A percentile compares a stretch with the other conserved stretches of the same genome.
phyloP scores from a whole-genome alignment of 2,329 filamentous ascomycete species.

The Microdochium trichocladiopsis region DNA sequence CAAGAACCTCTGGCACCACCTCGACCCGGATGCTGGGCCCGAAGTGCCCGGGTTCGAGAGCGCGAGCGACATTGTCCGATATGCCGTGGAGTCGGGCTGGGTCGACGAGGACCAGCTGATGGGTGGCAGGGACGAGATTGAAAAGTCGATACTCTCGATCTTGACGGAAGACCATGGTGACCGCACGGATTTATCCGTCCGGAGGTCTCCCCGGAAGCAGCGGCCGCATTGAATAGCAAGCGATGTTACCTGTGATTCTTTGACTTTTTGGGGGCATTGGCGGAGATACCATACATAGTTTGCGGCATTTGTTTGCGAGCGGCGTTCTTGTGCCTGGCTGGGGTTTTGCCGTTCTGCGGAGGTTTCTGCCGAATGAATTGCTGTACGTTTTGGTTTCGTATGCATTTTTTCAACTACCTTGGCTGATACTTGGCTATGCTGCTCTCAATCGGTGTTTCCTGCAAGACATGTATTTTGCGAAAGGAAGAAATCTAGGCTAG shows the following conservation, averaged over 20 bases:
- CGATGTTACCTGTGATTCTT: neutral
- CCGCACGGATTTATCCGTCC: slow-evolving; percentile 7
- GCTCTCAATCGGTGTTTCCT: no score
- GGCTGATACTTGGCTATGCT: no score
- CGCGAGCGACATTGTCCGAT: slow-evolving; percentile 49
- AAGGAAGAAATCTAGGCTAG: no score
- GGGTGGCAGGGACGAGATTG: slow-evolving; percentile 22
- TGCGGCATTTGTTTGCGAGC: neutral
- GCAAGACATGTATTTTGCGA: no score
- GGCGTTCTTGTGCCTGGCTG: neutral
- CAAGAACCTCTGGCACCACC: slow-evolving; percentile 43
- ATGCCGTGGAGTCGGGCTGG: slow-evolving; percentile 52
- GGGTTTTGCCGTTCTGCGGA: no score
- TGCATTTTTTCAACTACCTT: no score
- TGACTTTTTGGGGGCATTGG: neutral
- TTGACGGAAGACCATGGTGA: slow-evolving; percentile 9
- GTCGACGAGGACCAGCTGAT: slow-evolving; percentile 44
- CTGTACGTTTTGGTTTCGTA: no score
- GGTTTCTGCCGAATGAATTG: no score
- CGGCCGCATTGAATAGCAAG: neutral
- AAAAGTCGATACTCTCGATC: slow-evolving; percentile 23
- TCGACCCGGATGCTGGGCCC: slow-evolving; percentile 42
- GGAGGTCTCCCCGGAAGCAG: slow-evolving; percentile 15
- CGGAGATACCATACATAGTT: neutral
- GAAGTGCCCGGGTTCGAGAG: slow-evolving; percentile 43